Evolutionary conservation across 164 flowering plant species (phyloP), one percentile per base, ranked within the genome.

Genomic region (Amborella trichopoda): DNA sequence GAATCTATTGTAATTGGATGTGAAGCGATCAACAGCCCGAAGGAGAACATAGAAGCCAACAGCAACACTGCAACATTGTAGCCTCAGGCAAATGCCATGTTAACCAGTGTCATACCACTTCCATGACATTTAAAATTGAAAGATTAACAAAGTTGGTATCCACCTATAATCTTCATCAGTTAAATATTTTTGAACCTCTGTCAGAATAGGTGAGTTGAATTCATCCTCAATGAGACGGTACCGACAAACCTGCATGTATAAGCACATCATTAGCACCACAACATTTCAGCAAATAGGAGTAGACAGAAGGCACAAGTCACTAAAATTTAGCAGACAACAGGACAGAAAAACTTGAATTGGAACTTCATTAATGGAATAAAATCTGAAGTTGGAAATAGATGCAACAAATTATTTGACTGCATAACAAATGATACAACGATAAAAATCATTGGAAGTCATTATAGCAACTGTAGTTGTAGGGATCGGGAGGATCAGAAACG

Each of bases 171-270:
- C 95, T 61, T 93, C 95, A 62, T 93, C 95, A 19, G 78, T 73
- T 22, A 88, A 56, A 68, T 76, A 81, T 72, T 83, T 93, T 56
- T 85, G 96, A 25, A 93, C 53, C 63, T 85, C 87, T 28, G 79
- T 37, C 21, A 67, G 59, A 25, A 49, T 50, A 26, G 99, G 99
- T 48, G 78, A 69, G 48, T 57, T 80, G 46, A 75, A 79, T 64
- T 93, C 99, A 27, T 88, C 94, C 60, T 84, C 94, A 52, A 88
- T 54, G 5, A 49, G 56, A 25, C 89, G 95, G 57, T 74, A 88
- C 64, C 99, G 75, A 64, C 99, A 88, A 20, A 93, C 75, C 99
- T 93, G 63, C n/a, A n/a, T n/a, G n/a, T n/a, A n/a, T n/a, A n/a
- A n/a, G n/a, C n/a, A n/a, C n/a, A n/a, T n/a, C n/a, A n/a, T n/a